Conservation (phyloP, 2,329 filamentous ascomycete genomes). For the Botrytis pseudocinerea region DNA sequence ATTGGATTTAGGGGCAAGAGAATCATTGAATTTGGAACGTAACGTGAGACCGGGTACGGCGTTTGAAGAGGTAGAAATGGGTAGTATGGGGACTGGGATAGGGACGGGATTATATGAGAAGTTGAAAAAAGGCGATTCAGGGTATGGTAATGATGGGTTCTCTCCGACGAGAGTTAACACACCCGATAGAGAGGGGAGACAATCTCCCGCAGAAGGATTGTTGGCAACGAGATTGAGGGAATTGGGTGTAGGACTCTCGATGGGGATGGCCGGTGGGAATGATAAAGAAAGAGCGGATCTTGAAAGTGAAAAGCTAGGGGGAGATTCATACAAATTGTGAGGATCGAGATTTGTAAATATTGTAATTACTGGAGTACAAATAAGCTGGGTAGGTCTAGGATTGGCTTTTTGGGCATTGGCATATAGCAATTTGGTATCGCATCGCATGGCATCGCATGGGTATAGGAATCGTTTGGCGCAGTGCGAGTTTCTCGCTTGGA, state of each 20-base stretch:
- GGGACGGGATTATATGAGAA: conserved; percentile 59
- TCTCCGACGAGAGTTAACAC: conserved; percentile 34
- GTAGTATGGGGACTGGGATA: conserved; percentile 37
- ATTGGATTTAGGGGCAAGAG: background rate
- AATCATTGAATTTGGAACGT: background rate
- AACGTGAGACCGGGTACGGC: background rate
- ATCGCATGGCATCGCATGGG: background rate
- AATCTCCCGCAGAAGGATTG: conserved; percentile 57
- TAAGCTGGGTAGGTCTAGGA: background rate
- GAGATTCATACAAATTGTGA: background rate
- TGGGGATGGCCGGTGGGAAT: conserved; percentile 74
- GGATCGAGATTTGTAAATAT: background rate
- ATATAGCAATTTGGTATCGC: background rate
- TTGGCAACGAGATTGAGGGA: conserved; percentile 68
- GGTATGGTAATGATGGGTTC: conserved; percentile 61
- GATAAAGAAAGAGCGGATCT: background rate
- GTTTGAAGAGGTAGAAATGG: conserved; percentile 7
- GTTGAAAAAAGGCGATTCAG: conserved; percentile 63
- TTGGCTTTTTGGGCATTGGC: background rate
- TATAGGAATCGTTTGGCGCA: background rate
- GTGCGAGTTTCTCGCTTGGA: background rate
- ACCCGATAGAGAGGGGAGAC: conserved; percentile 40
- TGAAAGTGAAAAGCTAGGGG: background rate
- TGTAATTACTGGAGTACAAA: background rate
- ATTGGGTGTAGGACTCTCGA: conserved; percentile 32